phyloP scores from a whole-genome alignment of 139 green algal genomes.

The Trebouxia sp. region DNA sequence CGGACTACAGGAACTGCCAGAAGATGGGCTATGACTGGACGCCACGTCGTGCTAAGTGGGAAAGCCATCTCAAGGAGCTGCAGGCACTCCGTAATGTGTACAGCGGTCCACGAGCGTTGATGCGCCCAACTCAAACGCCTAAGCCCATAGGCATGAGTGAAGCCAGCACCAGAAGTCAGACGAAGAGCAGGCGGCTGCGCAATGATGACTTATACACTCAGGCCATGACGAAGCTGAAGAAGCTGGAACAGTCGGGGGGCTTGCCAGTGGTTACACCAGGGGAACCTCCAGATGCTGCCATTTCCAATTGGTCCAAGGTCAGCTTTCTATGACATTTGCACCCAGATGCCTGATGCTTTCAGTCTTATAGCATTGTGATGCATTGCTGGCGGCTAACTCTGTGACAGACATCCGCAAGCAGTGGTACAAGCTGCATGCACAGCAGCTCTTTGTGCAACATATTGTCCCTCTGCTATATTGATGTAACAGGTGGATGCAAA shows the following conservation, averaged over 20 bases:
- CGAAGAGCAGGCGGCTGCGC: background rate
- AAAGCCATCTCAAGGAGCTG: background rate
- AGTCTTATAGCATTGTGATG: too few relatives aligned
- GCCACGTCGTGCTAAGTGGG: background rate
- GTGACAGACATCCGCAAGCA: too few relatives aligned
- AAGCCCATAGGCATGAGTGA: background rate
- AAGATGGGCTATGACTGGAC: background rate
- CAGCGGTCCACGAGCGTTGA: too few relatives aligned
- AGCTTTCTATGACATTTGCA: too few relatives aligned
- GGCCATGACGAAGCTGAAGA: background rate
- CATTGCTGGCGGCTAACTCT: too few relatives aligned
- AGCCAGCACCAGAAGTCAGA: background rate
- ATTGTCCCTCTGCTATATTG: background rate
- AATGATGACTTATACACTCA: background rate
- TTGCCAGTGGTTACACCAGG: too few relatives aligned
- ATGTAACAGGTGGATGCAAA: background rate
- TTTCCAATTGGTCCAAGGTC: too few relatives aligned
- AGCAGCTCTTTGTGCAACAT: background rate
- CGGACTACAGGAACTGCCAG: background rate
- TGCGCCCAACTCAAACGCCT: background rate
- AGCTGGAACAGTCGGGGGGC: background rate
- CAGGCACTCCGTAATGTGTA: background rate
- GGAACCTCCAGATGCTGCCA: too few relatives aligned
- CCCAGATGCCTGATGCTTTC: too few relatives aligned
- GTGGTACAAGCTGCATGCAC: background rate